Evolutionary conservation across 1,284 basidiomycete genomes (phyloP).

Genomic region (Moesziomyces aphidis): DNA sequence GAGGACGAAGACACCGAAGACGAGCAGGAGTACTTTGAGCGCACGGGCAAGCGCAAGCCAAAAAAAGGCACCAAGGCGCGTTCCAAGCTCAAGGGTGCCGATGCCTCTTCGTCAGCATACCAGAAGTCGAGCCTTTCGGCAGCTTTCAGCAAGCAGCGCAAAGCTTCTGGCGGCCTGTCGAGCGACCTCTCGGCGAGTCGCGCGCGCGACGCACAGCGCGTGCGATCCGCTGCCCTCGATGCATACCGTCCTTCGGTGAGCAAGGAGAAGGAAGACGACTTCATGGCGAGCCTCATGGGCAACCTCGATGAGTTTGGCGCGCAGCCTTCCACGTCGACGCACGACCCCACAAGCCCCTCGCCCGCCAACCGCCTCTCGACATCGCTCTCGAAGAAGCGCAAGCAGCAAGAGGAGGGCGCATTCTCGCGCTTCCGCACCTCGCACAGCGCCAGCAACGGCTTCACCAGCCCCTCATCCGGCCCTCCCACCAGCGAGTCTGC

Average conservation of each 20-base stretch:
- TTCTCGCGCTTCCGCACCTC: constrained; percentile 41
- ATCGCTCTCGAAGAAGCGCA: constrained; percentile 36
- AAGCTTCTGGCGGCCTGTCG: constrained; percentile 10
- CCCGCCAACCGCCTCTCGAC: constrained; percentile 28
- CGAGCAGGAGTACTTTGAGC: constrained; percentile 63
- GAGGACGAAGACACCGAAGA: constrained; percentile 69
- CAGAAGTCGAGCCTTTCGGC: constrained; percentile 41
- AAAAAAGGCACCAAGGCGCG: constrained; percentile 56
- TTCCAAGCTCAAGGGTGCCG: constrained; percentile 27
- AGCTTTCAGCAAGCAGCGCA: constrained; percentile 46
- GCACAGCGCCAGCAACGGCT: constrained; percentile 28
- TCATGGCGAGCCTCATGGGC: constrained; percentile 64
- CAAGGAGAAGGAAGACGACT: constrained; percentile 65
- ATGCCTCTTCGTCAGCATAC: constrained; percentile 20
- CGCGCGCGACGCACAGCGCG: constrained; percentile 33
- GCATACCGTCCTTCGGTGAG: constrained; percentile 52
- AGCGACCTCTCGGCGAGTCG: constrained; percentile 22
- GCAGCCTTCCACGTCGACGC: constrained; percentile 31
- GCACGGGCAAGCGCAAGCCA: constrained; percentile 63
- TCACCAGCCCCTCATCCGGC: constrained; percentile 47
- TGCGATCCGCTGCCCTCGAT: constrained; percentile 36
- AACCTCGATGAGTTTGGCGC: constrained; percentile 52
- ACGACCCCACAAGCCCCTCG: constrained; percentile 47
- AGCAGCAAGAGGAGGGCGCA: constrained; percentile 37
- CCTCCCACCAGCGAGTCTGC: constrained; percentile 45